A percentile compares a stretch with the other conserved stretches of the same genome.
Conservation (phyloP, 306 rosid species). For the Macrotyloma uniflorum region DNA sequence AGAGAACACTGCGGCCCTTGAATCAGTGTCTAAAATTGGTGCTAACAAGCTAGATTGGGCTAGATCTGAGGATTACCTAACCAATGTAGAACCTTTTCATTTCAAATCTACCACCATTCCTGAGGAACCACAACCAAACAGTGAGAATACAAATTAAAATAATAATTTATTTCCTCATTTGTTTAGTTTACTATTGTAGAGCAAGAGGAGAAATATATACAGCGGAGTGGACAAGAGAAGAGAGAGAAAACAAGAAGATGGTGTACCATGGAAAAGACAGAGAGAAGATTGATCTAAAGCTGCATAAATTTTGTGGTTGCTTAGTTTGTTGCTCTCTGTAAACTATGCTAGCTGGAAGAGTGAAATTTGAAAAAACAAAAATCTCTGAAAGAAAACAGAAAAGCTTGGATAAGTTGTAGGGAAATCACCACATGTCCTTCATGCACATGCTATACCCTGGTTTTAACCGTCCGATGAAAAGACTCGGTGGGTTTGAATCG, state of each 20-base stretch:
- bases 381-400: constrained; percentile 9
- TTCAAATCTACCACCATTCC: constrained; percentile 73
- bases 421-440: neutral
- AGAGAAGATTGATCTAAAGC: constrained; percentile 51
- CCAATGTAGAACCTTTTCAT: constrained; percentile 51
- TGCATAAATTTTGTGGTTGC: constrained; percentile 47
- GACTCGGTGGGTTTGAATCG: neutral
- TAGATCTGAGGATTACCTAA: constrained; percentile 73
- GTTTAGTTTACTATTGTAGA: neutral
- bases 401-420: constrained; percentile 42
- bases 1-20: constrained; percentile 22
- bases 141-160: constrained; percentile 38
- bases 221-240: constrained; percentile 27
- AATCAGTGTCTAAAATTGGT: constrained; percentile 33
- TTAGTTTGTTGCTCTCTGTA: constrained; percentile 41
- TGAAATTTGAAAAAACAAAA: constrained; percentile 23
- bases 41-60: constrained; percentile 6
- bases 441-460: neutral
- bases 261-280: constrained; percentile 56
- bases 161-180: neutral
- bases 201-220: constrained; percentile 18
- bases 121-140: constrained; percentile 43
- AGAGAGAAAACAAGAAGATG: constrained; percentile 19
- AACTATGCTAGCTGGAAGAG: constrained; percentile 38
- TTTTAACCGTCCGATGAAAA: neutral